phyloP scores from a whole-genome alignment of 495 filamentous ascomycete genomes.

The Talaromyces thailandensis region DNA sequence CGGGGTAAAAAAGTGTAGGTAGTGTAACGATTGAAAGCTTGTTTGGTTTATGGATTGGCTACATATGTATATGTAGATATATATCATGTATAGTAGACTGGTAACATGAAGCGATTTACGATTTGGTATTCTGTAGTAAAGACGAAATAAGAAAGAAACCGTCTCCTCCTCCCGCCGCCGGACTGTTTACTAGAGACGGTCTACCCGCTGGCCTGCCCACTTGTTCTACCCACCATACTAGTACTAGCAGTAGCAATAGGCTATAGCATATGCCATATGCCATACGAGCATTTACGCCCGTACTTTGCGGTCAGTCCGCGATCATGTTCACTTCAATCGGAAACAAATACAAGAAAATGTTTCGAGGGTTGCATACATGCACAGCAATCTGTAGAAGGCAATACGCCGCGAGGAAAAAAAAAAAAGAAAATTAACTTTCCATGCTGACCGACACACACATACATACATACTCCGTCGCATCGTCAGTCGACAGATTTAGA shows the following conservation, averaged over 20 bases:
- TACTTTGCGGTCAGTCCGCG: too few species aligned
- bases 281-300: too few species aligned
- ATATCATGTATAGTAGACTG: too few species aligned
- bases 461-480: neutral
- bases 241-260: neutral
- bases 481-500: neutral
- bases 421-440: neutral
- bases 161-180: neutral
- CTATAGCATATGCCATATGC: too few species aligned
- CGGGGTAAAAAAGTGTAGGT: neutral
- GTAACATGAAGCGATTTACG: too few species aligned
- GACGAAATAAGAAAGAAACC: neutral
- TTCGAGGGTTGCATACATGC: neutral
- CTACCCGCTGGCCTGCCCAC: neutral
- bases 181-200: neutral
- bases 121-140: too few species aligned
- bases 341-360: too few species aligned
- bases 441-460: neutral
- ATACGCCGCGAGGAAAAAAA: neutral
- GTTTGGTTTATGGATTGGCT: neutral
- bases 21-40: neutral
- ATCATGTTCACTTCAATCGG: too few species aligned
- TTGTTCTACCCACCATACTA: neutral
- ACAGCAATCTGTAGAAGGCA: neutral
- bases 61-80: neutral